phyloP scores from a whole-genome alignment of 306 rosid species.

The Delonix regia region DNA sequence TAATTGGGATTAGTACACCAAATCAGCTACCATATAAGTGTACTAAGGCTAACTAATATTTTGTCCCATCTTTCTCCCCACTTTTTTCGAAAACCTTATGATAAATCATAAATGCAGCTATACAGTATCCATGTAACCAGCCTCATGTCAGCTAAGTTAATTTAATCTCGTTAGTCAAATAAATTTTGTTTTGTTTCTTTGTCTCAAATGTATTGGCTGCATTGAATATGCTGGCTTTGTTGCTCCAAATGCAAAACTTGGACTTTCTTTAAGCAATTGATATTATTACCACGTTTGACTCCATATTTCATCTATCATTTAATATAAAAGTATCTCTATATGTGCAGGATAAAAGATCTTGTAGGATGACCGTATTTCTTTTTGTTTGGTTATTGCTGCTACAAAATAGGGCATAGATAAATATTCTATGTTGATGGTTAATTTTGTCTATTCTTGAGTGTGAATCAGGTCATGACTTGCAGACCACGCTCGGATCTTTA shows the following conservation, averaged over 20 bases:
- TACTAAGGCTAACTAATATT: no score
- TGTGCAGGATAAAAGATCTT: background rate
- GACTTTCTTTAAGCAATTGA: background rate
- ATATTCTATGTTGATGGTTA: background rate
- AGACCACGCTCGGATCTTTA: constrained; percentile 91
- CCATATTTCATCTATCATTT: background rate
- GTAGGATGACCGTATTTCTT: background rate
- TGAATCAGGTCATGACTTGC: constrained; percentile 89
- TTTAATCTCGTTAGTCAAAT: background rate
- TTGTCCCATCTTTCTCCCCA: background rate
- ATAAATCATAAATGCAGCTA: background rate
- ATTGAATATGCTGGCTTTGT: background rate
- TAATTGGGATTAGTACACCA: background rate
- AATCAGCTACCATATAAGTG: no score
- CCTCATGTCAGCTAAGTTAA: background rate
- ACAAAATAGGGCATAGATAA: background rate
- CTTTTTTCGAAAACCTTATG: background rate
- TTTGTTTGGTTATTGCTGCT: background rate
- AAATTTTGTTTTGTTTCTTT: background rate
- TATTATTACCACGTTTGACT: background rate
- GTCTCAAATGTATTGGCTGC: background rate
- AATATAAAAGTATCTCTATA: background rate
- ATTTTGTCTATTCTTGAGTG: constrained; percentile 32
- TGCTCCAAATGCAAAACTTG: constrained; percentile 4
- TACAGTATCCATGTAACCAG: background rate